Conservation (phyloP, 2,329 filamentous ascomycete species). For the Scopulariopsis brevicaulis region DNA sequence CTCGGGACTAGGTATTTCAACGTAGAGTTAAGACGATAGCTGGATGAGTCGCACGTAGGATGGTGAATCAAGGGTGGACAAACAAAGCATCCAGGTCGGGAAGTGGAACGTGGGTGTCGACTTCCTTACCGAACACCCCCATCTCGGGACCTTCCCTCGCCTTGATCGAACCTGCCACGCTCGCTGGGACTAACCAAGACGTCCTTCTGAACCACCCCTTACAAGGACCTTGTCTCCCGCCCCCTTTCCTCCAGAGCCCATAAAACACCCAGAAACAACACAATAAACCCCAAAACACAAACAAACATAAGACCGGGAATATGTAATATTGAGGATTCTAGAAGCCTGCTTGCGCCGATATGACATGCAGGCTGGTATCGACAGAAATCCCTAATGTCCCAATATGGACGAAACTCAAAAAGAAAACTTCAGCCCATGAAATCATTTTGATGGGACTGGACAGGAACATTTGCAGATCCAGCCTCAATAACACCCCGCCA, state of each 20-base stretch:
- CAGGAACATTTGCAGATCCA: constrained; percentile 2
- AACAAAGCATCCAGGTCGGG: too few species aligned
- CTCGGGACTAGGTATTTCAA: too few species aligned
- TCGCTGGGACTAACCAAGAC: too few species aligned
- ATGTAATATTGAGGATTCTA: constrained; percentile 3
- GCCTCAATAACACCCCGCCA: constrained; percentile 3
- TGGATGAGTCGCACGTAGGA: too few species aligned
- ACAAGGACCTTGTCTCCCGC: background rate
- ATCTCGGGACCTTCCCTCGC: too few species aligned
- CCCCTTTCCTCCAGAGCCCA: background rate
- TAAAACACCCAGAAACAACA: background rate
- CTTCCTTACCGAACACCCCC: too few species aligned
- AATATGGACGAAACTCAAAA: constrained; percentile 2
- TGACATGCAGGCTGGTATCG: constrained; percentile 5
- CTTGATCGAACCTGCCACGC: too few species aligned
- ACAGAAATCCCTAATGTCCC: constrained; percentile 3
- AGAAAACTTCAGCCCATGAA: constrained; percentile 2
- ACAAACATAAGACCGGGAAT: background rate
- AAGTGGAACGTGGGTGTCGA: too few species aligned
- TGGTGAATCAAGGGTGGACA: too few species aligned
- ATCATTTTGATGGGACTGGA: constrained; percentile 3
- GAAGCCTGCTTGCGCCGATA: constrained; percentile 4
- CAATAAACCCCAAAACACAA: background rate
- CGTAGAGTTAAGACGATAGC: too few species aligned
- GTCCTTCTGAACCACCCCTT: background rate